Evolutionary conservation across 202 grass and related monocot species (phyloP).

Genomic region (Eragrostis tef): DNA sequence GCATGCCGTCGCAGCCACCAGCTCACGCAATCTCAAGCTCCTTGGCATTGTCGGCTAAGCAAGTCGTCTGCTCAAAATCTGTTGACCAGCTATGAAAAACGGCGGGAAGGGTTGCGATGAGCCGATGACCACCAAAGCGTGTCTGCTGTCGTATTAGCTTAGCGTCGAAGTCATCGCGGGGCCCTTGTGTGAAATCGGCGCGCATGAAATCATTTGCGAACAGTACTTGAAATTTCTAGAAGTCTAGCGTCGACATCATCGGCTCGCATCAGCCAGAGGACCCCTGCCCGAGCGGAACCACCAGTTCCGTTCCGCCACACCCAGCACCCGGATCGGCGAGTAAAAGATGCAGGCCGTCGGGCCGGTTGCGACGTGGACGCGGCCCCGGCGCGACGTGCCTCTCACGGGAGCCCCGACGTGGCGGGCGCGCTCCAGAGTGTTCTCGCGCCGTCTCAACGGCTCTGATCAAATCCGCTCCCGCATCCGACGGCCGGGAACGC

Average conservation of each 20-base stretch:
- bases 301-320: background rate
- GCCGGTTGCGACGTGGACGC: slow-evolving; percentile 5
- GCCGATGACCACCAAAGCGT: no score
- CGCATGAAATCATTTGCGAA: background rate
- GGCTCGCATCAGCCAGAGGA: background rate
- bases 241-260: background rate
- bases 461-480: background rate
- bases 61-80: no score
- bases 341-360: background rate
- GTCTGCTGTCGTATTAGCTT: background rate
- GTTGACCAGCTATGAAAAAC: no score
- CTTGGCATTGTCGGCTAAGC: no score
- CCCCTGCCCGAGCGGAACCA: background rate
- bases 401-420: slow-evolving; percentile 26
- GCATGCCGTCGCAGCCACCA: background rate
- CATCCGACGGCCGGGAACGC: slow-evolving; percentile 29
- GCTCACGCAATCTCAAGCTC: no score
- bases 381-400: slow-evolving; percentile 21
- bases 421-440: slow-evolving; percentile 14
- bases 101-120: no score
- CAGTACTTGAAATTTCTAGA: background rate
- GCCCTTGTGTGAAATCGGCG: background rate
- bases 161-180: background rate
- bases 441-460: slow-evolving; percentile 18
- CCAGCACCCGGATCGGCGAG: background rate